These are phyloP conservation scores for Beta corolliflora DNA, from an alignment of 179 eudicot genomes.

Conservation along the genomic window DNA sequence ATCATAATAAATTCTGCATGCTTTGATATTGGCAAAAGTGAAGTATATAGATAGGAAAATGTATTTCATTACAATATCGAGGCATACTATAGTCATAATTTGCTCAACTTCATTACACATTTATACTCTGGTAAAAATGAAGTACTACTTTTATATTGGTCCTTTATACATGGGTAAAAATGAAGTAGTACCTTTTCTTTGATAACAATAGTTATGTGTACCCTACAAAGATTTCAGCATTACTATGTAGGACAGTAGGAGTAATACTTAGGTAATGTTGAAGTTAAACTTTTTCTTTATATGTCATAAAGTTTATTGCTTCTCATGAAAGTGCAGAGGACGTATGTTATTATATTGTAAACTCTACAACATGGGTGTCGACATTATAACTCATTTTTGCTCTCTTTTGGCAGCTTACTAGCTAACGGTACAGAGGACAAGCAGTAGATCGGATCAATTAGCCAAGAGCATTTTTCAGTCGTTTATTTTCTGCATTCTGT, in stretches of 20 bases:
- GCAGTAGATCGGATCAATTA: neutral
- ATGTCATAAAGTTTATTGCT: constrained; percentile 11
- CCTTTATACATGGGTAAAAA: neutral
- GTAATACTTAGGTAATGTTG: neutral
- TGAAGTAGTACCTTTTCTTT: neutral
- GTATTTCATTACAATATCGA: constrained; percentile 2
- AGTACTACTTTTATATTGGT: too few relatives aligned
- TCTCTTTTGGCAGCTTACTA: neutral
- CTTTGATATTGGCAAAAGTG: neutral
- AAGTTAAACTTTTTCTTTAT: neutral
- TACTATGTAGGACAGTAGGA: neutral
- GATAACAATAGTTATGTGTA: neutral
- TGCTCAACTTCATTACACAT: neutral
- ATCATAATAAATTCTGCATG: neutral
- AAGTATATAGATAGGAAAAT: too few relatives aligned
- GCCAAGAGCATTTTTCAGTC: neutral
- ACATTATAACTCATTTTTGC: constrained; percentile 27
- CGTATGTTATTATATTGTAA: neutral
- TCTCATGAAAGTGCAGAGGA: neutral
- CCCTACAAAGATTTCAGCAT: neutral
- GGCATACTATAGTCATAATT: constrained; percentile 3
- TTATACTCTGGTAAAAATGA: too few relatives aligned
- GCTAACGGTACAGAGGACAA: neutral
- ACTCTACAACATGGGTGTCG: constrained; percentile 25
- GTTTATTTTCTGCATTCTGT: neutral